Conservation (phyloP, 495 filamentous ascomycete species). For the Penicillium cinerascens region DNA sequence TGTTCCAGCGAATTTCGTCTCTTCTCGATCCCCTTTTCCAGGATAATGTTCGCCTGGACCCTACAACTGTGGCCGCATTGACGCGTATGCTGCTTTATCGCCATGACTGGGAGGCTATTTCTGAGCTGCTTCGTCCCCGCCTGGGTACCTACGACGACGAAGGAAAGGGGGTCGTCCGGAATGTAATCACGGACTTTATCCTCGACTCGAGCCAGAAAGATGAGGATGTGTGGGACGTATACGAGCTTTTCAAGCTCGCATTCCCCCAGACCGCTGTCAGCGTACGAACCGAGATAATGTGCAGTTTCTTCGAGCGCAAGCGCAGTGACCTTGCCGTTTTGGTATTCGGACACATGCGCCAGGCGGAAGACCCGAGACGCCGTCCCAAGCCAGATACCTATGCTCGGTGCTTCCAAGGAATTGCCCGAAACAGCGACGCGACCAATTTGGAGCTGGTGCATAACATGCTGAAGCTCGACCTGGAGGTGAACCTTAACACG, state of each 20-base stretch:
- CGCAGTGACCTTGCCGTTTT: slow-evolving; percentile 78
- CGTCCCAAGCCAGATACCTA: slow-evolving; percentile 73
- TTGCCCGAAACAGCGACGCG: slow-evolving; percentile 60
- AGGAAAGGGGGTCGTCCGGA: slow-evolving; percentile 60
- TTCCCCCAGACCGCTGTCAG: slow-evolving; percentile 69
- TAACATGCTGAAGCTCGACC: slow-evolving; percentile 90
- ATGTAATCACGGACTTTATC: slow-evolving; percentile 62
- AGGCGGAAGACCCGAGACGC: slow-evolving; percentile 50
- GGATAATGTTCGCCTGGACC: slow-evolving; percentile 61
- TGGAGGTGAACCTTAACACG: slow-evolving; percentile 71
- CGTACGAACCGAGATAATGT: slow-evolving; percentile 71
- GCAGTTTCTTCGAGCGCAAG: slow-evolving; percentile 70
- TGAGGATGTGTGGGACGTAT: slow-evolving; percentile 69
- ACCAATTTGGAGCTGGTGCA: slow-evolving; percentile 70
- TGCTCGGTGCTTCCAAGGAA: slow-evolving; percentile 68
- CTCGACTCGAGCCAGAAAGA: slow-evolving; percentile 57
- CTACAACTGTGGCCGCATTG: slow-evolving; percentile 68
- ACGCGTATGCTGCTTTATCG: slow-evolving; percentile 65
- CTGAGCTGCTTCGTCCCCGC: slow-evolving; percentile 69
- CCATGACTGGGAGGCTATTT: slow-evolving; percentile 68
- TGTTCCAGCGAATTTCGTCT: slow-evolving; percentile 65
- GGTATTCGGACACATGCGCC: slow-evolving; percentile 87
- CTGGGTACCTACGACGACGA: slow-evolving; percentile 58
- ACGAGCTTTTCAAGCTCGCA: slow-evolving; percentile 68
- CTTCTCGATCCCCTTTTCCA: slow-evolving; percentile 73